phyloP scores from a whole-genome alignment of 2,329 filamentous ascomycete species.

The Aspergillus sp. region DNA sequence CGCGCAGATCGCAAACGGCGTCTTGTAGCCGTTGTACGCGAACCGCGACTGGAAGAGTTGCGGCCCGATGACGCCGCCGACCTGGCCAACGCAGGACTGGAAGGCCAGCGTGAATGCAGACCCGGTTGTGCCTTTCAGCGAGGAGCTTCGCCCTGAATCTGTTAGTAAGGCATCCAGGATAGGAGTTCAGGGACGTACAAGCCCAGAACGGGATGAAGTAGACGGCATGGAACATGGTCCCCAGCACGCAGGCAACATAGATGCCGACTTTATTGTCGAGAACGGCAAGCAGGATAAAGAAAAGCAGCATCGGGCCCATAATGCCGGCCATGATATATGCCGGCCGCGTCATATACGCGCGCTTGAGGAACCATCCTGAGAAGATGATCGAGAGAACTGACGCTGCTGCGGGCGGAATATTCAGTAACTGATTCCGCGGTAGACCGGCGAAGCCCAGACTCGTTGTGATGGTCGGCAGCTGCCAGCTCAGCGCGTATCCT shows the following conservation, averaged over 20 bases:
- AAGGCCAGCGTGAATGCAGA: slow-evolving; percentile 13
- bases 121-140: slow-evolving; percentile 11
- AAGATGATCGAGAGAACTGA: slow-evolving; percentile 13
- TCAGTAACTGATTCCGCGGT: slow-evolving; percentile 15
- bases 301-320: slow-evolving; percentile 14
- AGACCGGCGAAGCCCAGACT: slow-evolving; percentile 14
- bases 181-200: slow-evolving; percentile 4
- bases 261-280: slow-evolving; percentile 8
- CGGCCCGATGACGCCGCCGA: slow-evolving; percentile 12
- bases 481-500: slow-evolving; percentile 15
- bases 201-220: slow-evolving; percentile 18
- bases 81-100: slow-evolving; percentile 15
- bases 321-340: slow-evolving; percentile 12
- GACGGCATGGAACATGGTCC: slow-evolving; percentile 15
- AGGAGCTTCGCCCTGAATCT: background rate
- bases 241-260: slow-evolving; percentile 14
- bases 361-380: slow-evolving; percentile 14
- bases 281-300: slow-evolving; percentile 10
- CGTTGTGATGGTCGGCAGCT: slow-evolving; percentile 16
- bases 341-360: slow-evolving; percentile 12
- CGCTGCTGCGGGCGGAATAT: slow-evolving; percentile 11
- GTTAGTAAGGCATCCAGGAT: background rate
- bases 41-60: slow-evolving; percentile 11
- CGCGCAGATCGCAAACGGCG: slow-evolving; percentile 11
- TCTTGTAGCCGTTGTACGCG: slow-evolving; percentile 15